Evolutionary conservation across 2,329 filamentous ascomycete species (phyloP), one percentile per base, ranked within the genome.

Genomic region (Ustulina deusta): DNA sequence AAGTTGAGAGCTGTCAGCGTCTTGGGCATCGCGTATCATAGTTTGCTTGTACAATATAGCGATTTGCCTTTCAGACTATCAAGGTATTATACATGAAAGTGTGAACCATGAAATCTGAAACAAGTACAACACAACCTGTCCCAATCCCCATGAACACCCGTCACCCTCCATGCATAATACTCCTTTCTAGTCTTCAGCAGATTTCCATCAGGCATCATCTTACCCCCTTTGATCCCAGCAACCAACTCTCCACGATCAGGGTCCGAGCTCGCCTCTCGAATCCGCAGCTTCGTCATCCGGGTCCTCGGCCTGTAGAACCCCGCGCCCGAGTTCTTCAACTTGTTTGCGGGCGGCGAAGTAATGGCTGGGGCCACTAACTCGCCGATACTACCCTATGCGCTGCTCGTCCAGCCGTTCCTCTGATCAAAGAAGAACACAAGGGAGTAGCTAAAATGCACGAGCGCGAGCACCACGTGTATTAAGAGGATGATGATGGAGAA

Each of bases 401-500:
- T 36, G 22, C 57, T 65, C 10, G 58, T 65, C 66, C 66, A 69
- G 27, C 66, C 66, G 2, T 20, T 22, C 11, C 17, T 42, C 7
- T 34, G 29, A 25, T 54, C 40, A 13, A 2, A 51, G 51, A 52
- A 68, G 54, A 65, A 65, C 0, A 56, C n/a, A 15, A 61, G 61
- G 2, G 66, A 65, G 40, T 69, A 65, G 62, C 2, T 10, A 38
- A 65, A 62, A 25, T 65, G 62, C 6, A 51, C 27, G 34, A 44
- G 1, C 13, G 65, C 66, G 25, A 69, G 29, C 25, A 55, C 2
- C 11, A 44, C 54, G 17, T 69, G 66, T 7, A 59, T 59, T n/a
- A 65, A 13, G 7, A 69, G 62, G 29, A 20, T 65, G 27, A 61
- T 7, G 22, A 69, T 46, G 0, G 66, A 69, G 52, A 69, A 69